Conservation (phyloP, 805 yeast species). For the Ogataea paraovalis region DNA sequence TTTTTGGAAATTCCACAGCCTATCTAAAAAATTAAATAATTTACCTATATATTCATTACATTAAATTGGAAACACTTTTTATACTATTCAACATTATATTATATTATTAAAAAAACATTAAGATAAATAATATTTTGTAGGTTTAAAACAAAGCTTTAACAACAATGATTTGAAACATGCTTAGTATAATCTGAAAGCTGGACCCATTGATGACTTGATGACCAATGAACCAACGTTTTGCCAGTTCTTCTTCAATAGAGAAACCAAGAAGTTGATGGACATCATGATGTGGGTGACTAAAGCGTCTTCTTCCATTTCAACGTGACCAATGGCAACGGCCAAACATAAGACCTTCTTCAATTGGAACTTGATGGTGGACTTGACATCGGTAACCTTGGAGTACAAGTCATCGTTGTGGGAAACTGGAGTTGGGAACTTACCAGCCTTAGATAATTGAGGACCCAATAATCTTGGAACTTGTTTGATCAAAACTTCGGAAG, state of each 20-base stretch:
- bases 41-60: no score
- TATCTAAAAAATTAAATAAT: no score
- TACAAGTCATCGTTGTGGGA: slow-evolving; percentile 98
- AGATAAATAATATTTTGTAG: neutral
- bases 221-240: slow-evolving; percentile 99
- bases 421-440: slow-evolving; percentile 99
- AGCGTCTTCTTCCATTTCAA: slow-evolving; percentile 97
- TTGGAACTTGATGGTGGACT: slow-evolving; percentile 99
- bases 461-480: slow-evolving; percentile 99
- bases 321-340: slow-evolving; percentile 99
- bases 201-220: slow-evolving; percentile 99
- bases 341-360: slow-evolving; percentile 99
- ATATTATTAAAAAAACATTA: neutral
- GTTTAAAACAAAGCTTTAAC: neutral
- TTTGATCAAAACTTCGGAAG: slow-evolving; percentile 98
- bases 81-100: neutral
- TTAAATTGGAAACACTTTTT: no score
- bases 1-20: no score
- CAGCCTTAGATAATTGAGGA: slow-evolving; percentile 99
- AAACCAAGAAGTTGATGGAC: slow-evolving; percentile 98
- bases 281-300: slow-evolving; percentile 97
- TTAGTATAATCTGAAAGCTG: slow-evolving; percentile 99
- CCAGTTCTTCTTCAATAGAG: slow-evolving; percentile 99
- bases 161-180: slow-evolving; percentile 18
- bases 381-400: slow-evolving; percentile 93